Conservation (phyloP, 345 rosid genomes). For the Carallia brachiata region DNA sequence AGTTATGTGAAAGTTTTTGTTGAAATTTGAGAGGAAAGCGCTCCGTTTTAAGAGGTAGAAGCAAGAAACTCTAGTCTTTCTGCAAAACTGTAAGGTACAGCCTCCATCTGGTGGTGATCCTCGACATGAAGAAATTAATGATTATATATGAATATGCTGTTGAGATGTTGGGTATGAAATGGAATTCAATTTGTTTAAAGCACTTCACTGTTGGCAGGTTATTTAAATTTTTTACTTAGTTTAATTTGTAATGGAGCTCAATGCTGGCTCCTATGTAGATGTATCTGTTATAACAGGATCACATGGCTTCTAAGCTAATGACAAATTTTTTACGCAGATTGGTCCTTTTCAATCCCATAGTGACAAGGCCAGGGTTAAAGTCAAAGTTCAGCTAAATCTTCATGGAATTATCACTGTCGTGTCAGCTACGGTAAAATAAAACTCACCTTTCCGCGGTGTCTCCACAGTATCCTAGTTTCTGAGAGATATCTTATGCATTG, state of each 20-base stretch:
- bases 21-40: no score
- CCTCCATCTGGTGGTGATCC: no score
- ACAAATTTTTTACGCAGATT: constrained; percentile 39
- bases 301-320: constrained; percentile 6
- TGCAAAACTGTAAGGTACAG: no score
- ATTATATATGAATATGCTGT: no score
- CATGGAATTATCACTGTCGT: constrained; percentile 60
- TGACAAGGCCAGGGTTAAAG: constrained; percentile 61
- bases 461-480: not conserved
- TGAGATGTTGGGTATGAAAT: no score
- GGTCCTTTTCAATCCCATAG: constrained; percentile 57
- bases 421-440: constrained; percentile 55
- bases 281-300: constrained; percentile 6
- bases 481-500: not conserved
- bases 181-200: no score
- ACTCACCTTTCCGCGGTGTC: not conserved
- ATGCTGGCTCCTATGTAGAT: constrained; percentile 5
- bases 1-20: no score
- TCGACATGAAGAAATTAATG: no score
- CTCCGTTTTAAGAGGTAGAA: no score
- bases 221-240: no score
- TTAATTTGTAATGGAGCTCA: not conserved
- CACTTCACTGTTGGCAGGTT: no score
- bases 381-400: constrained; percentile 60
- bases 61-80: no score